Conservation (phyloP, 2,329 filamentous ascomycete species). For the Sporothrix schenckii region DNA sequence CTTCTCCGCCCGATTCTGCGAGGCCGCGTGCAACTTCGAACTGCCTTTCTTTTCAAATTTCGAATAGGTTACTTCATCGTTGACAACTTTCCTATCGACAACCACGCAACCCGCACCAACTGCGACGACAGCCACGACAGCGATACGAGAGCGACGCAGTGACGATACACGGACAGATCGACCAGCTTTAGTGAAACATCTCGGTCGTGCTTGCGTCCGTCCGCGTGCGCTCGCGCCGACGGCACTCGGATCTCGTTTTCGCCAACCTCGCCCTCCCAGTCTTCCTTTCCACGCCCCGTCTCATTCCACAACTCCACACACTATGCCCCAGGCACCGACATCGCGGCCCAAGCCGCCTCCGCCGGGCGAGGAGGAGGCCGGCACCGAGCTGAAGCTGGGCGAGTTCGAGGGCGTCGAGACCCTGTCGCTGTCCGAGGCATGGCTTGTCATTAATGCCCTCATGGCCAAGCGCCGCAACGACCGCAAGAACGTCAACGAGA, state of each 20-base stretch:
- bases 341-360: constrained; percentile 70
- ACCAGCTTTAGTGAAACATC: background rate
- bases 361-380: constrained; percentile 85
- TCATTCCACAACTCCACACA: constrained; percentile 28
- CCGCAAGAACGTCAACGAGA: constrained; percentile 80
- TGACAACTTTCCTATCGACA: background rate
- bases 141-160: background rate
- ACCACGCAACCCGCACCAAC: background rate
- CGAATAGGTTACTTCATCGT: background rate
- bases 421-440: constrained; percentile 87
- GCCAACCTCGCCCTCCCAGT: background rate
- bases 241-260: background rate
- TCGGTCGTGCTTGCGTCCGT: constrained; percentile 10
- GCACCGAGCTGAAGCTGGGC: constrained; percentile 78
- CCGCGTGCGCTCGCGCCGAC: constrained; percentile 20
- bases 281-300: background rate
- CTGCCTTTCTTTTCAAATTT: background rate
- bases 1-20: background rate
- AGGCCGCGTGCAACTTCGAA: background rate
- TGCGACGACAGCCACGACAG: background rate
- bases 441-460: constrained; percentile 88
- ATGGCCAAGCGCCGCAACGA: constrained; percentile 78
- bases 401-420: constrained; percentile 93
- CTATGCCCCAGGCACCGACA: constrained; percentile 52
- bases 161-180: background rate